Percentiles rank a stretch among this genome's conserved stretches.
Evolutionary conservation across 108 stramenopile genomes (phyloP).

Genomic region (Nitzschia putrida): DNA sequence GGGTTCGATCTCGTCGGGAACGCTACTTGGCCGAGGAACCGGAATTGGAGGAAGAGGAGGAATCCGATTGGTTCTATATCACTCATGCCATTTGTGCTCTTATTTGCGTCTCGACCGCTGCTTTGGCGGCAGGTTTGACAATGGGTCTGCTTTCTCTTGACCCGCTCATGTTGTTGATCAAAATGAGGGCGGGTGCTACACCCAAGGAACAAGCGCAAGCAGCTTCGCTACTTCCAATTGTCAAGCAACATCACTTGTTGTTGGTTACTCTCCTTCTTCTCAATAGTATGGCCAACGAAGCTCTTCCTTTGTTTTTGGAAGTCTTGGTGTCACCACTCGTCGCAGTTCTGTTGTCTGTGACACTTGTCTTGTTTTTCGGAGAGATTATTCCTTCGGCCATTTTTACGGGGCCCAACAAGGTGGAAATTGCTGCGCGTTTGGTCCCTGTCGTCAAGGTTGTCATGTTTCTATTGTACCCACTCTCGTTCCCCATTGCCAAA

Average conservation of each 20-base stretch:
- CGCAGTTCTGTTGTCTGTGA: slow-evolving; percentile 89
- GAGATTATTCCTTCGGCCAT: slow-evolving; percentile 87
- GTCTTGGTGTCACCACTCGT: slow-evolving; percentile 77
- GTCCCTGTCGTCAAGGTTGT: slow-evolving; percentile 79
- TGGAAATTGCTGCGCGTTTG: slow-evolving; percentile 74
- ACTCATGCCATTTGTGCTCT: slow-evolving; percentile 48
- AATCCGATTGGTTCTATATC: slow-evolving; percentile 27
- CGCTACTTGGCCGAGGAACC: slow-evolving; percentile 27
- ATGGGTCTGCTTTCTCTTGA: slow-evolving; percentile 91
- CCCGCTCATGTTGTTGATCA: slow-evolving; percentile 81
- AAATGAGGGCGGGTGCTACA: slow-evolving; percentile 50
- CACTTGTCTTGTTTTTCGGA: slow-evolving; percentile 82
- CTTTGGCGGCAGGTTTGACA: slow-evolving; percentile 90
- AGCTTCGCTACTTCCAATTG: slow-evolving; percentile 59
- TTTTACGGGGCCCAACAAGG: slow-evolving; percentile 92
- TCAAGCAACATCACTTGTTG: slow-evolving; percentile 85
- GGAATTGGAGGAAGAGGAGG: slow-evolving; percentile 15
- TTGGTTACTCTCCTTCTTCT: slow-evolving; percentile 93
- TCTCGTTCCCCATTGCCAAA: slow-evolving; percentile 88
- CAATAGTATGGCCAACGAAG: slow-evolving; percentile 91
- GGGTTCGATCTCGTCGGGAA: slow-evolving; percentile 11
- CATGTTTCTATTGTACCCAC: slow-evolving; percentile 74
- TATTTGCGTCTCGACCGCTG: slow-evolving; percentile 78
- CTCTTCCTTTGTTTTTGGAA: slow-evolving; percentile 93
- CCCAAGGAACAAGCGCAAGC: slow-evolving; percentile 54